Percentiles rank a stretch among this genome's conserved stretches.
These are phyloP conservation scores for Brassica juncea DNA, from an alignment of 345 rosid genomes.

Conservation along the genomic window DNA sequence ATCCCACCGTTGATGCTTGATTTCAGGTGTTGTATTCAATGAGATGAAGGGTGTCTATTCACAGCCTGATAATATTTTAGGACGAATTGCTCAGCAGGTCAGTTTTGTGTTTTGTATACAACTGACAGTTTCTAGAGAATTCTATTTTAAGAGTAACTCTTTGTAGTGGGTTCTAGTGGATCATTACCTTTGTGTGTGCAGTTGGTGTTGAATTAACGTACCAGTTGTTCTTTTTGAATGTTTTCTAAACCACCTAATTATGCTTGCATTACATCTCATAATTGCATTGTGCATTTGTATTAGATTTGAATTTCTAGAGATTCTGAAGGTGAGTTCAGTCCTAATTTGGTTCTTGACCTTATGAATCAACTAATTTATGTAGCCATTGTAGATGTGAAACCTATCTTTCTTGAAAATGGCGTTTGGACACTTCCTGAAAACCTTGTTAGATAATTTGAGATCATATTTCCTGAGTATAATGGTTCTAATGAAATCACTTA, in stretches of 20 bases:
- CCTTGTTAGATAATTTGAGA: slow-evolving; percentile 9
- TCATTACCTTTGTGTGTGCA: neutral
- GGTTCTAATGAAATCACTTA: slow-evolving; percentile 6
- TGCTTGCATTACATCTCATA: slow-evolving; percentile 10
- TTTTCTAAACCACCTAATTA: slow-evolving; percentile 20
- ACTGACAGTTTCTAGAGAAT: neutral
- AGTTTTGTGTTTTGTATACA: slow-evolving; percentile 30
- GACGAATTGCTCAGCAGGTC: slow-evolving; percentile 78
- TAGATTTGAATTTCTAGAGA: slow-evolving; percentile 4
- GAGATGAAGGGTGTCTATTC: slow-evolving; percentile 99
- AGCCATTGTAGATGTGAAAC: slow-evolving; percentile 4
- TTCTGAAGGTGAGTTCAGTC: neutral
- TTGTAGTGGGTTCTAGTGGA: neutral
- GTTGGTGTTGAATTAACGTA: neutral
- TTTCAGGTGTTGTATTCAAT: slow-evolving; percentile 91
- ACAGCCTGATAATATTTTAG: slow-evolving; percentile 92
- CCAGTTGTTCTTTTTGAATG: slow-evolving; percentile 15
- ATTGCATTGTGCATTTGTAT: slow-evolving; percentile 4
- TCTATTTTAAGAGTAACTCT: neutral
- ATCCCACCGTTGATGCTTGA: slow-evolving; percentile 19
- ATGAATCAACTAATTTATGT: slow-evolving; percentile 11
- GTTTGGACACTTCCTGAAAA: neutral
- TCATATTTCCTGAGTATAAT: neutral
- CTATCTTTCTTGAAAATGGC: neutral
- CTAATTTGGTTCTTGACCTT: slow-evolving; percentile 3